Percentiles rank a stretch among this genome's conserved stretches.
Evolutionary conservation across 371 early-diverging fungal species (phyloP).

Genomic region (Mortierella sp.): DNA sequence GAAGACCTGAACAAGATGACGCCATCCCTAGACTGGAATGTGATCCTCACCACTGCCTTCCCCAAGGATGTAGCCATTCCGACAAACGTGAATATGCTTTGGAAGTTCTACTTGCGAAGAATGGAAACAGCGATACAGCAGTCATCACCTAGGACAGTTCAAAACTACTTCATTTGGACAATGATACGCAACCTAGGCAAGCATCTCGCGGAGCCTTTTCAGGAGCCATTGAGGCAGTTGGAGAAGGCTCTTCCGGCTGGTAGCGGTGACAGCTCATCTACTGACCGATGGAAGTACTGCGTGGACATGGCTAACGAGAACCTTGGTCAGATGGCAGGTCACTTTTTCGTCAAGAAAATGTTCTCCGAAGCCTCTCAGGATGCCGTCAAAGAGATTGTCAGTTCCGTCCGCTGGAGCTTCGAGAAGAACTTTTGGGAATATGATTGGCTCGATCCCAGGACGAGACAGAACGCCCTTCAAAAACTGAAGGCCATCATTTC

Average conservation of each 20-base stretch:
- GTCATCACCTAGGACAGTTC: constrained; percentile 46
- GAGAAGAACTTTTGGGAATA: not conserved
- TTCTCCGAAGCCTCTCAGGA: not conserved
- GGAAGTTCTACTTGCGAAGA: constrained; percentile 53
- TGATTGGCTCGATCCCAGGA: not conserved
- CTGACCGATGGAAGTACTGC: not conserved
- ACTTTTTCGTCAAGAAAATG: not conserved
- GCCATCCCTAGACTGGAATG: constrained; percentile 60
- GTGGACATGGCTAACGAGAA: too few species aligned
- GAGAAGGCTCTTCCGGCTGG: not conserved
- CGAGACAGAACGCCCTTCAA: not conserved
- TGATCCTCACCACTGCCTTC: constrained; percentile 51
- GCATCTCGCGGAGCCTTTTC: constrained; percentile 3
- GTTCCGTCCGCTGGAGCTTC: too few species aligned
- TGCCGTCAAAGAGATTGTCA: not conserved
- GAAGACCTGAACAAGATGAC: constrained; percentile 39
- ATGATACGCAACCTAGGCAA: constrained; percentile 35
- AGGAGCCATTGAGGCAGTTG: constrained; percentile 38
- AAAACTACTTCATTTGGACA: constrained; percentile 60
- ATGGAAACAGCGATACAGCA: constrained; percentile 44
- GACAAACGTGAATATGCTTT: constrained; percentile 41
- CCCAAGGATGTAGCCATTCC: constrained; percentile 46
- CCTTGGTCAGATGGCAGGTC: not conserved
- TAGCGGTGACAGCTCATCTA: not conserved
- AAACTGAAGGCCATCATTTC: not conserved